Base-by-base conservation (phyloP, 176 grass and related monocot species). In the Melocanna baccifera region DNA sequence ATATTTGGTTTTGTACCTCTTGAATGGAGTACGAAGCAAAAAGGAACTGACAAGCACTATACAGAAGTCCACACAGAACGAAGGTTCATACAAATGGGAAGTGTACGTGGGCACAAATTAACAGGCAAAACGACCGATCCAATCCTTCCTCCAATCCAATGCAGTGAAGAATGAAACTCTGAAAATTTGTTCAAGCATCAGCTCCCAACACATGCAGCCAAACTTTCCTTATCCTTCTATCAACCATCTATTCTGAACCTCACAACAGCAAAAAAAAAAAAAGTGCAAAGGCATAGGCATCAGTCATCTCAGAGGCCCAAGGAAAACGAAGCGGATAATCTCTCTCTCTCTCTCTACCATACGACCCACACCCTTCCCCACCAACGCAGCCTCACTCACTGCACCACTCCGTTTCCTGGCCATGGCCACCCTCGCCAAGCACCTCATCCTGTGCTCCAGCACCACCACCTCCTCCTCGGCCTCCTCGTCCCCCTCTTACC, bases 341-440 rank as follows among this genome's bases (percentile, higher is more conserved):
- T 83, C 83, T 28, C 28, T 26, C 83, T 28, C 28, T 26, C 30
- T 68, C 12, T 68, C 12, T 51, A 34, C 81, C 70, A 62, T 39
- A 50, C 57, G 43, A 48, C 51, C 25, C 41, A 48, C 76, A 41
- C 51, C 20, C 69, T 51, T 70, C 71, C 46, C 22, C 69, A 63
- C 11, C 30, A 74, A 19, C 57, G 2, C 26, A 37, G 63, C 42
- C 69, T 41, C 9, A 81, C 69, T 29, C 22, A 40, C 86, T 6
- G 32, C n/a, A 57, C 61, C 66, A 5, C 30, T 62, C 55, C 68
- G 58, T 53, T 72, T 72, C 52, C 39, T 40, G 16, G 40, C 70
- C 64, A 97, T 98, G 96, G 91, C 88, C 45, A 91, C 84, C 72
- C 90, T 94, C 63, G 93, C 78, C 75, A 95, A 88, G 89, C 93